Base-by-base conservation (phyloP, 768 basidiomycete species). In the Naganishia vaughanmartiniae region DNA sequence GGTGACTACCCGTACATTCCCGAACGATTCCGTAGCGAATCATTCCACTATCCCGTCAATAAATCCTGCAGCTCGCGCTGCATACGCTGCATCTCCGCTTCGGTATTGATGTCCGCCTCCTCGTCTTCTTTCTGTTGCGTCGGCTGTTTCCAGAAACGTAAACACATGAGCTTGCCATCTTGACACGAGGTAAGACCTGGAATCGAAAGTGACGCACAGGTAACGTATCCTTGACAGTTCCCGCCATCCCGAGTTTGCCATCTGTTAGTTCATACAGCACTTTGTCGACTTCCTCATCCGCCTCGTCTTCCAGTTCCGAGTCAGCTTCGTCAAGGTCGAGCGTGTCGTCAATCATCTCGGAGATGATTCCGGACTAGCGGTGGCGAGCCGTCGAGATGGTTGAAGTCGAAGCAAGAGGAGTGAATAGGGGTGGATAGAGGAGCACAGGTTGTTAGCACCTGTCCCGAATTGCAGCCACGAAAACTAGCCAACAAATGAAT, bases 271-370 rank as follows among this genome's bases (percentile, higher is more conserved):
- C 93, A 75, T 89, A 97, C 46, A 99, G 80, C 17, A 99, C 91
- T 79, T 94, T 96, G 78, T 99, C 96, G 12, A 99, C 92, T 79
- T 99, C 96, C 14, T 88, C 92, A 76, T 97, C 93, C 4, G 96
- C 96, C 82, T 99, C 96, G 74, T 94, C 93, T 76, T 93, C 91
- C 34, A 98, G 81, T 75, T 94, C 95, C 73, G 95, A 93, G 54
- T 96, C 94, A 12, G 74, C 70, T 56, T 93, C 89, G 60, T 63
- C 60, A 6, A 63, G 15, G 24, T 63, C 60, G 30, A 99, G 83
- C 54, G 88, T 91, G 75, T 96, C 94, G 71, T 93, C 93, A 66
- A 99, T 83, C 96, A 98, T 98, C 80, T 99, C 96, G 75, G 93
- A 91, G 87, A 98, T 88, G 72, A 99, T 91, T 1, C 96, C 96